Conservation (phyloP, 306 rosid species). For the Ceratonia siliqua region DNA sequence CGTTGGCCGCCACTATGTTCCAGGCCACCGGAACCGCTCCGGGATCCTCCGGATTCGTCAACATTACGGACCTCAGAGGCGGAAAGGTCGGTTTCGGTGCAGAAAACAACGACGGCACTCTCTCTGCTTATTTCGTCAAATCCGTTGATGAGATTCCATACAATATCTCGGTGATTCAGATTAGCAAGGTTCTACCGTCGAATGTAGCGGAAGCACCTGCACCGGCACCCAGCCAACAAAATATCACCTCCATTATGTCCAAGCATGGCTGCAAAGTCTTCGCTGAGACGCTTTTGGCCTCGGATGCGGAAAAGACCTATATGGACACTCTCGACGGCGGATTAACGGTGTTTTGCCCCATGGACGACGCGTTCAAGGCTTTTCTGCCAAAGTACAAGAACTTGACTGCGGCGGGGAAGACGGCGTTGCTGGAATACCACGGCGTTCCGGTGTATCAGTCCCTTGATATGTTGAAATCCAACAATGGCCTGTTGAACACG, state of each 20-base stretch:
- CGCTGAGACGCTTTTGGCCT: constrained; percentile 50
- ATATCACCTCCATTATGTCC: constrained; percentile 64
- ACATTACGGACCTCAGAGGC: constrained; percentile 79
- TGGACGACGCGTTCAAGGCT: constrained; percentile 63
- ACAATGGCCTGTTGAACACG: constrained; percentile 65
- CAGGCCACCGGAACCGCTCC: constrained; percentile 87
- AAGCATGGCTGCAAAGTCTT: constrained; percentile 72
- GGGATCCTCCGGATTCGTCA: constrained; percentile 74
- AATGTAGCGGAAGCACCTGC: constrained; percentile 70
- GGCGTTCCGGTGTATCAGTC: constrained; percentile 69
- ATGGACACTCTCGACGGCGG: constrained; percentile 58
- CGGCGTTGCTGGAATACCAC: constrained; percentile 65
- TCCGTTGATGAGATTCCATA: constrained; percentile 71
- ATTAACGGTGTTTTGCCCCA: constrained; percentile 73
- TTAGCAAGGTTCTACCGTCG: constrained; percentile 68
- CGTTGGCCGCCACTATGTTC: constrained; percentile 82
- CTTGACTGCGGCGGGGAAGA: constrained; percentile 54
- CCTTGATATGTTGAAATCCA: constrained; percentile 53
- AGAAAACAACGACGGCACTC: constrained; percentile 51
- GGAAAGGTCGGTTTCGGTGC: constrained; percentile 83
- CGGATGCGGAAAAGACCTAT: constrained; percentile 51
- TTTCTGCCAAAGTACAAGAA: constrained; percentile 75
- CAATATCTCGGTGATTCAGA: constrained; percentile 79
- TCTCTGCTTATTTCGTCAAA: constrained; percentile 62
- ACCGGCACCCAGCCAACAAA: constrained; percentile 57